Evolutionary conservation across 345 rosid genomes (phyloP).

Genomic region (Erucastrum elatum): DNA sequence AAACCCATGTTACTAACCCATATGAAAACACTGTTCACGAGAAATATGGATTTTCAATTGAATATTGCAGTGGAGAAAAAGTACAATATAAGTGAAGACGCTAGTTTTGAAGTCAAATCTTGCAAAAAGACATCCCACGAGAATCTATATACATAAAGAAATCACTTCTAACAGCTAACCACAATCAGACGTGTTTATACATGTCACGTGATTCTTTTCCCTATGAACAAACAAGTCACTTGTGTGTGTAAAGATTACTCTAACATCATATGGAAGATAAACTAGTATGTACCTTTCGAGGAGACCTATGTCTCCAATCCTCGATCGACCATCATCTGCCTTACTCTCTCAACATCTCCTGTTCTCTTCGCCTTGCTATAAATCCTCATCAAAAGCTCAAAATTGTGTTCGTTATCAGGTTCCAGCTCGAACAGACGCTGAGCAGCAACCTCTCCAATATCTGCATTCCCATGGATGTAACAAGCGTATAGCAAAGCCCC

Average conservation of each 20-base stretch:
- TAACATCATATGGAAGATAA: conserved; percentile 18
- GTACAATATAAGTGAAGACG: conserved; percentile 16
- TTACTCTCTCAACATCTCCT: conserved; percentile 61
- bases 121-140: conserved; percentile 36
- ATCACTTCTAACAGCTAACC: conserved; percentile 23
- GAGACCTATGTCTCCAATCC: conserved; percentile 45
- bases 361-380: conserved; percentile 51
- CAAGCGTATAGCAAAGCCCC: conserved; percentile 83
- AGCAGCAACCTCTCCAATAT: conserved; percentile 68
- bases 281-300: conserved; percentile 15
- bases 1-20: conserved; percentile 38
- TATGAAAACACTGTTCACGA: conserved; percentile 34
- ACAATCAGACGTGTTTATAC: conserved; percentile 28
- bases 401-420: conserved; percentile 82
- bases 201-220: conserved; percentile 6
- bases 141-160: conserved; percentile 8
- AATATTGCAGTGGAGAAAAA: conserved; percentile 32
- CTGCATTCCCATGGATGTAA: conserved; percentile 60
- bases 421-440: conserved; percentile 71
- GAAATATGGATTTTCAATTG: conserved; percentile 24
- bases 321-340: conserved; percentile 64
- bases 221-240: conserved; percentile 23
- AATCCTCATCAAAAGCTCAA: conserved; percentile 66
- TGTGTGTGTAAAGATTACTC: conserved; percentile 15
- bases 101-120: conserved; percentile 8